Evolutionary conservation across 192 early-diverging fungal species (phyloP), one percentile per base, ranked within the genome.

Genomic region (Neocallimastix lanati): DNA sequence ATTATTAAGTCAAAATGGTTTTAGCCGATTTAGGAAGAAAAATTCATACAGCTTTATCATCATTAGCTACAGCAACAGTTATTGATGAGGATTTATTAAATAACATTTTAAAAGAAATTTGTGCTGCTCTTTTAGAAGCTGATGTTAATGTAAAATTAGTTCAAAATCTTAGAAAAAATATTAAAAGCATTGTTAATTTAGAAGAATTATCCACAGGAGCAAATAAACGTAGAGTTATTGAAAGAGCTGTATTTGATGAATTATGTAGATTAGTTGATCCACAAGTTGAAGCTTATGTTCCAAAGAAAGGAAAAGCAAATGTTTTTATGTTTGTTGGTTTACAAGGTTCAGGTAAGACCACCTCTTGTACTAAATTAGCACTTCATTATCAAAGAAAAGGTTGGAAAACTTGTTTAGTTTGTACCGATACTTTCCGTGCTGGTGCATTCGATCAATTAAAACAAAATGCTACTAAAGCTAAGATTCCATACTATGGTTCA

Each of bases 361-460:
- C 96, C 1, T 93, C 96, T 12, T 98, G 96, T 85, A 97, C 96
- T 29, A 98, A 98, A 85, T 85, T 98, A 76, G 96, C 95, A 4
- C 89, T 91, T 25, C 89, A 94, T 78, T 98, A 98, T 84, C 93
- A 93, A 84, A 90, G 93, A 78, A 98, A 98, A 84, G 96, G 96
- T 0, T 96, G 92, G 91, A 97, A 97, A 83, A 92, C 92, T 1
- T 92, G 93, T 15, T 83, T 98, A 29, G 95, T 98, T 13, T 97
- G 96, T 80, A 92, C 96, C 4, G 96, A 98, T 84, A 98, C 96
- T 18, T 98, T 96, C 86, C 93, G 96, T 84, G 96, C 96, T 76
- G 96, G 96, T 87, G 96, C 96, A 18, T 97, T 97, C 84, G 96
- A 98, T 87, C 96, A 98, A 88, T 89, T 98, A 80, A 97, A 96